phyloP scores from a whole-genome alignment of 148 eudicot genomes.

The Oxyria digyna region DNA sequence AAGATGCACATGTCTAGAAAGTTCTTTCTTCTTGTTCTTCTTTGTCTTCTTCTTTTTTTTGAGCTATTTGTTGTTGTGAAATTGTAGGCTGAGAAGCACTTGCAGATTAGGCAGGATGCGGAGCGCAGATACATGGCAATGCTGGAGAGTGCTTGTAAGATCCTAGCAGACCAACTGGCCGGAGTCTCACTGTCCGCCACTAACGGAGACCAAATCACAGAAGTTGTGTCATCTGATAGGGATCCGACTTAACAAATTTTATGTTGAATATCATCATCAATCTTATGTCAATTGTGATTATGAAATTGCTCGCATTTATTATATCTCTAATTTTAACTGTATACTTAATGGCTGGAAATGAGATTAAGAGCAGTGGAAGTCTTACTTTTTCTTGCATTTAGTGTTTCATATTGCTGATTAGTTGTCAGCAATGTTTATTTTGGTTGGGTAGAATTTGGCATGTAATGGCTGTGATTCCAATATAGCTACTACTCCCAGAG shows the following conservation, averaged over 20 bases:
- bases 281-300: not conserved
- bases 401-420: not conserved
- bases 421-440: not conserved
- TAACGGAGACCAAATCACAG: constrained; percentile 17
- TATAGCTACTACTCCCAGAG: no score
- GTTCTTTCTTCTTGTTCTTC: not conserved
- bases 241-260: not conserved
- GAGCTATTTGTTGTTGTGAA: not conserved
- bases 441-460: not conserved
- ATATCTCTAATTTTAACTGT: not conserved
- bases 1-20: constrained; percentile 1
- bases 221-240: not conserved
- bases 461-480: no score
- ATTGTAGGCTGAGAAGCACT: constrained; percentile 69
- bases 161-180: constrained; percentile 60
- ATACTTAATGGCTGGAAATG: not conserved
- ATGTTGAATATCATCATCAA: not conserved
- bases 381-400: not conserved
- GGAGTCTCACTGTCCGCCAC: constrained; percentile 27
- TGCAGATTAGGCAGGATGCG: constrained; percentile 64
- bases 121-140: constrained; percentile 59
- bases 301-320: not conserved
- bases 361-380: constrained; percentile 1
- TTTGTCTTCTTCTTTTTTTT: not conserved
- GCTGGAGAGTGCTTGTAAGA: constrained; percentile 73